phyloP scores from a whole-genome alignment of 2,329 filamentous ascomycete genomes.

The Aureobasidium sp. region DNA sequence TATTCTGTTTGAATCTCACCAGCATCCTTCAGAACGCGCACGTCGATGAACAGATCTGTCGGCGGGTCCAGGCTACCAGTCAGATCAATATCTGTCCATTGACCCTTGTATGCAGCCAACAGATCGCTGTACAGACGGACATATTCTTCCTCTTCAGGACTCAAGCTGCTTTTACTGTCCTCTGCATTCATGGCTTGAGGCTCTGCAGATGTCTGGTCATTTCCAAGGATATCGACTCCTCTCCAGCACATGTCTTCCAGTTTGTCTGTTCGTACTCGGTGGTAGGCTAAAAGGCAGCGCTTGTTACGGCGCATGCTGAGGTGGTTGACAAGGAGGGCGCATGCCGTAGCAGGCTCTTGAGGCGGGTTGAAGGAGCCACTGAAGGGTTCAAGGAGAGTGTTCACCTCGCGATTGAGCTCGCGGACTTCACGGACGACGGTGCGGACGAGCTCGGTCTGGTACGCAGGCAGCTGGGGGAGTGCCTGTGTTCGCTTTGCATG shows the following conservation, averaged over 20 bases:
- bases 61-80: conserved; percentile 91
- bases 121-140: conserved; percentile 86
- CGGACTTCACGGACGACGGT: conserved; percentile 84
- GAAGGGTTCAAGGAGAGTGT: conserved; percentile 71
- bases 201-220: conserved; percentile 39
- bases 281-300: conserved; percentile 88
- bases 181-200: conserved; percentile 39
- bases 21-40: conserved; percentile 89
- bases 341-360: conserved; percentile 74
- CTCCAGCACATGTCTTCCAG: conserved; percentile 92
- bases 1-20: conserved; percentile 99
- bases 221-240: conserved; percentile 74
- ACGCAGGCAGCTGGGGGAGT: conserved; percentile 77
- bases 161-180: conserved; percentile 58
- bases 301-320: conserved; percentile 95
- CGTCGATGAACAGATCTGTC: conserved; percentile 93
- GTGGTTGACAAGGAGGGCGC: conserved; percentile 85
- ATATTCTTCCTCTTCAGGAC: conserved; percentile 95
- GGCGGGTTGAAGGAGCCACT: conserved; percentile 75
- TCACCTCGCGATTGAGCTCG: conserved; percentile 82
- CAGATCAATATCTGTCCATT: conserved; percentile 96
- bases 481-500: conserved; percentile 93
- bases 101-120: conserved; percentile 91
- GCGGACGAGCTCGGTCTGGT: conserved; percentile 86
- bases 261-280: conserved; percentile 82